Evolutionary conservation across 768 basidiomycete species (phyloP), one percentile per base, ranked within the genome.

Genomic region (Tulasnella sp.): DNA sequence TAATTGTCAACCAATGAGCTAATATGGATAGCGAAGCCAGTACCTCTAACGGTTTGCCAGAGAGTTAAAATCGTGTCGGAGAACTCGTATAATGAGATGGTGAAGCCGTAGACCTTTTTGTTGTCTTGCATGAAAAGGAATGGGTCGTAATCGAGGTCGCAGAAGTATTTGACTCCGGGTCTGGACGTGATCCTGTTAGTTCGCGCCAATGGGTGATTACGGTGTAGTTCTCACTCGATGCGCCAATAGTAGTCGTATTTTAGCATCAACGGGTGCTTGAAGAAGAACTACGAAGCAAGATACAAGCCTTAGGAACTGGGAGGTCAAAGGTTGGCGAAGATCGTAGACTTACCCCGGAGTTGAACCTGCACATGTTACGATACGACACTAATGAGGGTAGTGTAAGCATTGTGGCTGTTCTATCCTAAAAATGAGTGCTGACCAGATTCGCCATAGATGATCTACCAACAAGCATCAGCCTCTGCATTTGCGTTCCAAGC

Each of bases 331-430:
- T 67, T n/a, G 17, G 11, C 19, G 9, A 35, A 34, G 14, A 7
- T n/a, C n/a, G n/a, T 52, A 8, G 3, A 9, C 42, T 35, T 80
- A 93, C 92, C 39, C 92, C 94, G 62, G 92, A 94, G 80, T 95
- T 94, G 81, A 89, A 98, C 11, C 95, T 87, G 80, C 95, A 97
- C 95, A 97, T 96, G 76, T 96, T 94, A 42, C 95, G 88, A 77
- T 97, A 96, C 3, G 81, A 78, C 0, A 83, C 80, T 9, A 77
- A n/a, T 7, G 36, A 34, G 19, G 16, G 17, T 26, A 3, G n/a
- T 22, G 19, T 68, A 5, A 42, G 22, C 26, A 42, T 39, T 68
- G 12, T 35, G 8, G 12, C 0, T 35, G 26, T 1, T 9, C 2
- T n/a, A 19, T 22, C 17, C 17, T 16, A 1, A 16, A 37, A 19